Evolutionary conservation across 78 protist species (phyloP).

Genomic region (Polysphondylium violaceum): DNA sequence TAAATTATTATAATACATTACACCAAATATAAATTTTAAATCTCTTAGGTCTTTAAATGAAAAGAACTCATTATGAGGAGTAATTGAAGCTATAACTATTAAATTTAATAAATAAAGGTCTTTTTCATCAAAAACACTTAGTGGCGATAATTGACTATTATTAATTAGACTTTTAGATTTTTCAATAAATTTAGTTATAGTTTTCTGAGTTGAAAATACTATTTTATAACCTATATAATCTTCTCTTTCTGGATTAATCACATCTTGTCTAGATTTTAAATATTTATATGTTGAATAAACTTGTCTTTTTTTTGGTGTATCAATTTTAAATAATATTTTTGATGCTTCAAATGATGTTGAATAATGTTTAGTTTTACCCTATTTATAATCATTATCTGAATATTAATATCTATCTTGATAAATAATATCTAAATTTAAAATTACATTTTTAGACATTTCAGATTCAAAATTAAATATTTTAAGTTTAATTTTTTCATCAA

Average conservation of each 20-base stretch:
- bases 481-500: too few species aligned
- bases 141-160: background rate
- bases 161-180: background rate
- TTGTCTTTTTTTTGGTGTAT: conserved; percentile 9
- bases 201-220: background rate
- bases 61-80: too few species aligned
- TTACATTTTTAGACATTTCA: too few species aligned
- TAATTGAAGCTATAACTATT: too few species aligned
- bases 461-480: too few species aligned
- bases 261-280: background rate
- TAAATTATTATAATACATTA: too few species aligned
- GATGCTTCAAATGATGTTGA: conserved; percentile 2
- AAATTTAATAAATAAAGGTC: conserved; percentile 18
- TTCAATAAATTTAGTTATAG: background rate
- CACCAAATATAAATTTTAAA: too few species aligned
- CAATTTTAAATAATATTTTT: background rate
- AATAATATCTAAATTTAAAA: too few species aligned
- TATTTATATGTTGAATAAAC: conserved; percentile 9
- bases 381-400: background rate
- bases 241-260: background rate
- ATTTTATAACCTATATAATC: background rate
- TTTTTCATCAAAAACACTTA: background rate
- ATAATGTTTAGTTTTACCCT: background rate
- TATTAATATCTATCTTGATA: too few species aligned
- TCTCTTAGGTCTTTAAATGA: too few species aligned